Evolutionary conservation across 371 early-diverging fungal genomes (phyloP), one percentile per base, ranked within the genome.

Genomic region (Cokeromyces recurvatus): DNA sequence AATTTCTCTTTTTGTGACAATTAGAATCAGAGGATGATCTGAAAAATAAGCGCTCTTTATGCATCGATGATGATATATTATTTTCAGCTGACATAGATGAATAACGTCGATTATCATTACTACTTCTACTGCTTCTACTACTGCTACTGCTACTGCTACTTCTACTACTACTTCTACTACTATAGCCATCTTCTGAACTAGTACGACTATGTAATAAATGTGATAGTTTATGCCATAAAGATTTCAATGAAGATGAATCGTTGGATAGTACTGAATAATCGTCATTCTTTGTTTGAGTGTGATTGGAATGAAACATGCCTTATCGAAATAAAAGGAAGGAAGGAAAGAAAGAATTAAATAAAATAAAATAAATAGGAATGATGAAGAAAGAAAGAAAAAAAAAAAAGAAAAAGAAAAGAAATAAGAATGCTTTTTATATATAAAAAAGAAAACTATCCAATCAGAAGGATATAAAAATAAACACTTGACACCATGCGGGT

Each of bases 401-500:
- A 24, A 24, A n/a, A 38, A 41, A 27, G 17, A 35, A n/a, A 2
- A 16, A 27, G 14, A 21, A 15, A 3, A 31, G 17, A 29, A 19
- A 24, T 23, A 27, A 3, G n/a, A 16, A 4, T 21, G 5, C 2
- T 43, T 43, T 43, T 31, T 32, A 32, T 32, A 12, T 44, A 36
- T 20, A 32, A 23, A 22, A 25, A n/a, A 1, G 12, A 10, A 34
- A 35, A 35, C 17, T 20, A 49, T 16, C 43, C 41, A 42, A 41
- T 36, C 35, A 49, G 4, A 1, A 8, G 5, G n/a, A 6, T 36
- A 27, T 3, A 14, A 15, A 19, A 7, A 31, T 11, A n/a, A n/a
- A 19, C 50, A 49, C 50, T 49, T 49, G 50, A 49, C 50, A 49
- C 42, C 50, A 49, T 17, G 12, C 19, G 36, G 37, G 11, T 5